Evolutionary conservation across 176 grass and related monocot genomes (phyloP).

Genomic region (Pharus latifolius): DNA sequence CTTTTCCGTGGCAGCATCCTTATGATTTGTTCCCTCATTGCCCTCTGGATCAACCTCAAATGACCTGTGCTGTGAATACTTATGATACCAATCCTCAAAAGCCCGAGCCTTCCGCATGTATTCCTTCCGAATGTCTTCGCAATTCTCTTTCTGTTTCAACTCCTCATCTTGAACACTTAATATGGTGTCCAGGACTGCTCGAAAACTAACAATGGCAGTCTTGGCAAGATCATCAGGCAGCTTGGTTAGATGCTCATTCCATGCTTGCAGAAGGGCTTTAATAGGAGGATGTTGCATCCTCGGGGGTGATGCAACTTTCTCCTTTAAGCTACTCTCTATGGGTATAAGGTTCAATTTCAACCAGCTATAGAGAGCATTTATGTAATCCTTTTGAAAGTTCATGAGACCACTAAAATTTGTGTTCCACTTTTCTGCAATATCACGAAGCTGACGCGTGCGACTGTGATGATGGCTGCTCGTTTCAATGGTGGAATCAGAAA

Average conservation of each 20-base stretch:
- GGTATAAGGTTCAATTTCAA: slow-evolving; percentile 83
- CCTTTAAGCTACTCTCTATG: slow-evolving; percentile 93
- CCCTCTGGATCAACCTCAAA: slow-evolving; percentile 42
- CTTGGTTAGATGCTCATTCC: slow-evolving; percentile 69
- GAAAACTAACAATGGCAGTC: slow-evolving; percentile 64
- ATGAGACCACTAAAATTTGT: slow-evolving; percentile 63
- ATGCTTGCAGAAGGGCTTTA: slow-evolving; percentile 63
- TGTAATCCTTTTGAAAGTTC: slow-evolving; percentile 70
- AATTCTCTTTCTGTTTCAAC: slow-evolving; percentile 80
- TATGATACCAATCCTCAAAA: slow-evolving; percentile 91
- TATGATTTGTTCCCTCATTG: slow-evolving; percentile 30
- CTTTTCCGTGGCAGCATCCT: slow-evolving; percentile 60
- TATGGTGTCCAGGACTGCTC: slow-evolving; percentile 76
- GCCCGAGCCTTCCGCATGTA: slow-evolving; percentile 51
- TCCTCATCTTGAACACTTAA: slow-evolving; percentile 73
- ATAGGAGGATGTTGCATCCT: slow-evolving; percentile 64
- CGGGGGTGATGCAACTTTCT: slow-evolving; percentile 78
- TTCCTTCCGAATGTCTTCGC: slow-evolving; percentile 47
- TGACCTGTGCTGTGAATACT: slow-evolving; percentile 39
- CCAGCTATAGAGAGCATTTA: slow-evolving; percentile 67
- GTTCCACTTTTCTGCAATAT: slow-evolving; percentile 73
- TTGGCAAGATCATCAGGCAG: slow-evolving; percentile 76
- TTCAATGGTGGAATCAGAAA: slow-evolving; percentile 59
- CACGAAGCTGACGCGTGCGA: slow-evolving; percentile 61
- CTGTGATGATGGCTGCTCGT: slow-evolving; percentile 72